Conservation (phyloP, 2,329 filamentous ascomycete species). For the Penicillium sp. region DNA sequence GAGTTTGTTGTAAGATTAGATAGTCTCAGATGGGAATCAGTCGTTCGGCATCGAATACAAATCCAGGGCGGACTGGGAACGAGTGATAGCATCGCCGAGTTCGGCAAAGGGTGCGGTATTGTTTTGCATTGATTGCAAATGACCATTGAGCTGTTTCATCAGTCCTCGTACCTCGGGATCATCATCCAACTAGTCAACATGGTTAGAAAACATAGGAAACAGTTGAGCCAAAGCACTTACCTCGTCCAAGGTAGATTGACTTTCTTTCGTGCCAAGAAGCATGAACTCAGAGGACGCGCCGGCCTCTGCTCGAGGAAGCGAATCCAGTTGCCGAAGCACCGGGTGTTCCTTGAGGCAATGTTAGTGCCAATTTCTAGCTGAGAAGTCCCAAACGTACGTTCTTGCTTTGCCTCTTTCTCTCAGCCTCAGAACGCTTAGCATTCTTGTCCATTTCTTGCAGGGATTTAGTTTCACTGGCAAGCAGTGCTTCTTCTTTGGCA, state of each 20-base stretch:
- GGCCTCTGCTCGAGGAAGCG: constrained; percentile 15
- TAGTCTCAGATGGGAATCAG: constrained; percentile 7
- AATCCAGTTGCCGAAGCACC: constrained; percentile 38
- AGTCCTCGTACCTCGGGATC: constrained; percentile 40
- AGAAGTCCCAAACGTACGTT: constrained; percentile 32
- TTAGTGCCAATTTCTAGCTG: constrained; percentile 12
- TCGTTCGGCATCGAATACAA: constrained; percentile 33
- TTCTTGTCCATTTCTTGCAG: constrained; percentile 47
- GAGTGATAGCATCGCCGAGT: constrained; percentile 39
- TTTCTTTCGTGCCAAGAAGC: constrained; percentile 26
- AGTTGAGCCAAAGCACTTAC: constrained; percentile 23
- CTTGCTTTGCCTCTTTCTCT: constrained; percentile 43
- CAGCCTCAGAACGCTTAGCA: constrained; percentile 40
- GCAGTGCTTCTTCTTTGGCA: constrained; percentile 43
- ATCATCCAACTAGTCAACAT: constrained; percentile 33
- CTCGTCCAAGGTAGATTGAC: constrained; percentile 33
- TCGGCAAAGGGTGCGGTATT: constrained; percentile 42
- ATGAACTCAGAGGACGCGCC: constrained; percentile 28
- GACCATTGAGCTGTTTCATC: constrained; percentile 43
- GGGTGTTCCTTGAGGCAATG: constrained; percentile 39
- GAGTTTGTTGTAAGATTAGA: neutral
- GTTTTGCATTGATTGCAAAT: constrained; percentile 47
- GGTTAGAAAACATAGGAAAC: constrained; percentile 11
- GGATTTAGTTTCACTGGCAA: constrained; percentile 42
- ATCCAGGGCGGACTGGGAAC: constrained; percentile 39